Base-by-base conservation (phyloP, 345 rosid species). In the Salix caprea region DNA sequence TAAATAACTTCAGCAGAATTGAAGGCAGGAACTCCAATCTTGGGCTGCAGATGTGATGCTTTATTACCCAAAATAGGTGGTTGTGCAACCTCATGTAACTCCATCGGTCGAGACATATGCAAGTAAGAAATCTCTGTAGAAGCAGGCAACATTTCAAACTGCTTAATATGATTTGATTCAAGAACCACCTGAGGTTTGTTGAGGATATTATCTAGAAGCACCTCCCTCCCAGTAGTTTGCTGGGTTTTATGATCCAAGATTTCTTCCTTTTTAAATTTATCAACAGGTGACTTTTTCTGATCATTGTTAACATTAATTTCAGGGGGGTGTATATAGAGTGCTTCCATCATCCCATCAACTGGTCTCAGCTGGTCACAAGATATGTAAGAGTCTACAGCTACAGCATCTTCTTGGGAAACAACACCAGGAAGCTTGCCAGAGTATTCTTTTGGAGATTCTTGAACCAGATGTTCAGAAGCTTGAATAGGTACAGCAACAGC, bases 331-430 rank as follows among this genome's bases (percentile, higher is more conserved):
- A 81, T 69, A 77, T 40, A 76, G 78, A 86, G 81, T 80, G 65
- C 79, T 67, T 84, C 87, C 81, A 85, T 78, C 83, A 81, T 81
- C 78, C 80, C 83, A 79, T 85, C 87, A 79, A 85, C 72, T 60
- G 84, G 78, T 56, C 78, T 81, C 67, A 65, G 70, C 50, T 81
- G 84, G 40, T 82, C 88, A 75, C 60, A 26, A 32, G 81, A 58
- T 46, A 73, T 26, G 30, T 44, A 6, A 48, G 78, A 73, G 74
- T 83, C 82, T 54, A 74, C 54, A 40, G 69, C 82, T 54, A 74
- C 54, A 40, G 69, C 46, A 79, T 90, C 78, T 54, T 74, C 84
- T 77, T 76, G 79, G 44, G 86, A 54, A 67, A 72, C 72, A 36
- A 73, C 46, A 56, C 21, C 72, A 73, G 86, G 85, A 70, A 85